Evolutionary conservation across 495 filamentous ascomycete species (phyloP).

Genomic region (Talaromyces wortmannii): DNA sequence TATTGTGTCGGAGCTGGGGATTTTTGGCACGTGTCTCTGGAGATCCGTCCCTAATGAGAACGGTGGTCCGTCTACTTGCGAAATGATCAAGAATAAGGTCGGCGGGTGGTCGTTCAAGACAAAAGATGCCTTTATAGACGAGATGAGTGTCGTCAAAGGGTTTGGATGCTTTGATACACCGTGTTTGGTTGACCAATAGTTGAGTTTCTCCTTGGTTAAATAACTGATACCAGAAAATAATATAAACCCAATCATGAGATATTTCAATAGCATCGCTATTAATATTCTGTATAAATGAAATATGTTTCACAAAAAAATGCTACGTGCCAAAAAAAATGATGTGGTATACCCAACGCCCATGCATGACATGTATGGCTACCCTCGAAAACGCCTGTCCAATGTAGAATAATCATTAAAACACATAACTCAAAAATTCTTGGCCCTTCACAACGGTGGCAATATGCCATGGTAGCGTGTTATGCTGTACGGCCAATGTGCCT

Average conservation of each 20-base stretch:
- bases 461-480: conserved; percentile 75
- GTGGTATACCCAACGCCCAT: neutral
- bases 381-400: neutral
- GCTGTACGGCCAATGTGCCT: conserved; percentile 55
- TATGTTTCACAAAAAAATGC: neutral
- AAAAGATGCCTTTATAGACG: conserved; percentile 71
- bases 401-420: conserved; percentile 19
- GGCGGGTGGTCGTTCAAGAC: conserved; percentile 77
- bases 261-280: neutral
- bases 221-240: neutral
- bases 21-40: conserved; percentile 79
- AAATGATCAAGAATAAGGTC: conserved; percentile 57
- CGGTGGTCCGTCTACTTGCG: conserved; percentile 7
- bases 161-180: conserved; percentile 81
- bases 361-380: neutral
- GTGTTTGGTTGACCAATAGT: conserved; percentile 42
- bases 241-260: neutral
- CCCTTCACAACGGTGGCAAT: conserved; percentile 70
- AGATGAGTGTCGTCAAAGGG: conserved; percentile 84
- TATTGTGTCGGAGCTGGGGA: conserved; percentile 76
- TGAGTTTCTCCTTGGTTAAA: too few relatives aligned
- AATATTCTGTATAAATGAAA: neutral
- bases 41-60: conserved; percentile 22
- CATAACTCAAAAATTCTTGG: conserved; percentile 39
- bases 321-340: neutral